Evolutionary conservation across 129 eudicot genomes (phyloP), one percentile per base, ranked within the genome.

Genomic region (Helianthus tuberosus): DNA sequence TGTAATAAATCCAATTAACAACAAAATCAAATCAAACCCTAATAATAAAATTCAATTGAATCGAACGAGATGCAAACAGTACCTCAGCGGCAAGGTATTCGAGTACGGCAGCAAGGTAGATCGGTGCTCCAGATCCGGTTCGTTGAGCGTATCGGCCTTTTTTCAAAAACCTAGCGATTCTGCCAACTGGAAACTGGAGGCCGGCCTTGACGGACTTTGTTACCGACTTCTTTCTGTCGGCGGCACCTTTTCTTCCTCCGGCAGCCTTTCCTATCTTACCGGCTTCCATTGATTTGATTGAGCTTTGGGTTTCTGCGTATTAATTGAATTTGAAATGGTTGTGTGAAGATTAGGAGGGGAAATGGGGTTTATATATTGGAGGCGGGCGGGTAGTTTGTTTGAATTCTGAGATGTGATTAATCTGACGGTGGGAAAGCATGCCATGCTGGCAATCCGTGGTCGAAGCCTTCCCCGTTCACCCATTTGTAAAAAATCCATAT

Each of bases 211-310:
- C 63, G 0, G 77, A 81, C 50, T 76, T 76, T 10, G 84, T 41
- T 35, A 81, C 70, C 11, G 77, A 0, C 58, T 69, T 81, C 81
- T 81, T 81, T 20, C 84, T 15, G 13, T 69, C 73, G 6, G 73
- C 77, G 41, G 59, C 59, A 15, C 84, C 77, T 52, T 66, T 70
- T 52, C 81, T 51, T 38, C 84, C 81, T 25, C 84, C 80, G 71
- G 69, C 73, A 8, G 66, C 79, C 1, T 75, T 65, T 4, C 73
- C 53, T 41, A 52, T 6, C 35, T 75, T 65, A 4, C 32, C 79
- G 5, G 55, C 4, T 53, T 75, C 73, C 79, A 51, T 65, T 17
- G 58, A 49, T 27, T 27, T 27, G 32, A 32, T 27, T 27, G 6
- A 5, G 23, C 6, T 11, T 25, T 48, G 47, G 10, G 38, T 12